Conservation (phyloP, 192 early-diverging fungal species). For the Podila verticillata region DNA sequence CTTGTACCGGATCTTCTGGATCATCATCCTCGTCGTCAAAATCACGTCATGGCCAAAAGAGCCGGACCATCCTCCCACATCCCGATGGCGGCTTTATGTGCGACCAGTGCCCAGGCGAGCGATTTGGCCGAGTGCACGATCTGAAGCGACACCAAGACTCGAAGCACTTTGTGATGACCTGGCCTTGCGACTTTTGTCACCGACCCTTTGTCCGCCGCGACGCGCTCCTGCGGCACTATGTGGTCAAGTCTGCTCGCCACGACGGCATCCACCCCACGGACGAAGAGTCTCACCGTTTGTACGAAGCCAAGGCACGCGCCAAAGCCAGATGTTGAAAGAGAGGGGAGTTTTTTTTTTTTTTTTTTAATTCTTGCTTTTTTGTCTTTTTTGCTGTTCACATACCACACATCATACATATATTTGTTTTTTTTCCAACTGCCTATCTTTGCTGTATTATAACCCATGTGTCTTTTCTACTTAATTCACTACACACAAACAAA, state of each 20-base stretch:
- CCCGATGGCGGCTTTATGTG: background rate
- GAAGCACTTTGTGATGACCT: slow-evolving; percentile 2
- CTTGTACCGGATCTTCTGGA: background rate
- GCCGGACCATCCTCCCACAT: background rate
- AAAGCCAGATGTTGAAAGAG: background rate
- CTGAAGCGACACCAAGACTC: slow-evolving; percentile 2
- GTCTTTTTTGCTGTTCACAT: background rate
- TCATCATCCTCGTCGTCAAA: background rate
- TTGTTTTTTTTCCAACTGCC: background rate
- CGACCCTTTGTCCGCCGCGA: background rate
- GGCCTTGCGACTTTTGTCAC: background rate
- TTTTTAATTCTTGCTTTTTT: background rate
- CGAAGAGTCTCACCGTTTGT: background rate
- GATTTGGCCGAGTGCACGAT: background rate
- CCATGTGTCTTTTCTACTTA: background rate
- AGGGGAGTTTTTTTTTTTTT: background rate
- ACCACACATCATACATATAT: background rate
- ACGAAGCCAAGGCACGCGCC: slow-evolving; percentile 2
- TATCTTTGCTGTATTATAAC: too few species aligned
- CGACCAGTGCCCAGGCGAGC: background rate
- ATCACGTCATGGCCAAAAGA: background rate
- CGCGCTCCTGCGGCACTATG: background rate
- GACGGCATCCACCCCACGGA: background rate
- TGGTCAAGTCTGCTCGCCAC: background rate
- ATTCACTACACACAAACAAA: too few species aligned